Evolutionary conservation across 139 green algal genomes (phyloP).

Genomic region (Chlorella sorokiniana): DNA sequence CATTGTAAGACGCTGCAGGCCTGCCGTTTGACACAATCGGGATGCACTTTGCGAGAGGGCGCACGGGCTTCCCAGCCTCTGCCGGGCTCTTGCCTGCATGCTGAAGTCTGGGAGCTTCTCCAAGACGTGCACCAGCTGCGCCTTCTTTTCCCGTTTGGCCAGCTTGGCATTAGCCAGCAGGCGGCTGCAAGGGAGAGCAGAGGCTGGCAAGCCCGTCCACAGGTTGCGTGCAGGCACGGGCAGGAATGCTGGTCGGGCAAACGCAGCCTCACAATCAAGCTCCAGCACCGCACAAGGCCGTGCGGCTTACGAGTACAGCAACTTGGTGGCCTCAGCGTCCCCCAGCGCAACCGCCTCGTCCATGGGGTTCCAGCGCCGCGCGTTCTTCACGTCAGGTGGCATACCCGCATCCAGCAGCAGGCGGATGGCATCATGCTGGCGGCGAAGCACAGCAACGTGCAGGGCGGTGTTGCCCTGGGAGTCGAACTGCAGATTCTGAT

Average conservation of each 20-base stretch:
- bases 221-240: background rate
- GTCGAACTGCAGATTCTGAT: constrained; percentile 46
- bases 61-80: background rate
- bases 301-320: constrained; percentile 30
- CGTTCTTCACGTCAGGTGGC: constrained; percentile 40
- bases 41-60: too few relatives aligned
- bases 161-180: constrained; percentile 38
- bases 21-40: too few relatives aligned
- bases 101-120: constrained; percentile 66
- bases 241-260: background rate
- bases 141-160: constrained; percentile 58
- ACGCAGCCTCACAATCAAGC: too few relatives aligned
- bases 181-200: constrained; percentile 18
- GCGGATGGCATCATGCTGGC: constrained; percentile 28
- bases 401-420: constrained; percentile 58
- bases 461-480: constrained; percentile 74
- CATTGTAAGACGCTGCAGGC: too few relatives aligned
- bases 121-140: constrained; percentile 51
- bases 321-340: constrained; percentile 37
- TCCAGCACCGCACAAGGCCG: too few relatives aligned
- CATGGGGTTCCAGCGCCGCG: constrained; percentile 63
- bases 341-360: constrained; percentile 69
- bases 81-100: constrained; percentile 56
- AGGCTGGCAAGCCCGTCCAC: background rate
- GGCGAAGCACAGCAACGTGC: constrained; percentile 67